A percentile compares a stretch with the other conserved stretches of the same genome.
These are phyloP conservation scores for Trichoderma harzianum DNA, from an alignment of 2,329 filamentous ascomycete species.

Conservation along the genomic window DNA sequence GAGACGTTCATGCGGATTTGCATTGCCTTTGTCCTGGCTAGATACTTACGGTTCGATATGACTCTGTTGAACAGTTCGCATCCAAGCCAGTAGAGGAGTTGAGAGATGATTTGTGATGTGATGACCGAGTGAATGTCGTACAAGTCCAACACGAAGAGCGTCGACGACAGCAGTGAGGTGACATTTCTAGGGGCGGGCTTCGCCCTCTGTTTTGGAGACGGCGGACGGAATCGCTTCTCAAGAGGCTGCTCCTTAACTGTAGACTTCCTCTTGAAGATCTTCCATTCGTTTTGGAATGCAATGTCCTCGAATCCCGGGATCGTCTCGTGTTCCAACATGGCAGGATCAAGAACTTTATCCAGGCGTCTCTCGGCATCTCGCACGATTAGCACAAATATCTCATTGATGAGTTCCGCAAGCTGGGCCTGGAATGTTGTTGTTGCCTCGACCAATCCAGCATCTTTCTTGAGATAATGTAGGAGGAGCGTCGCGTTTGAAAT, in stretches of 20 bases:
- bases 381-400: slow-evolving; percentile 97
- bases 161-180: slow-evolving; percentile 90
- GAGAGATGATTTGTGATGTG: slow-evolving; percentile 82
- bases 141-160: slow-evolving; percentile 93
- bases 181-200: slow-evolving; percentile 93
- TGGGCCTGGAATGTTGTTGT: slow-evolving; percentile 90
- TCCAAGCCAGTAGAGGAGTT: slow-evolving; percentile 93
- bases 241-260: slow-evolving; percentile 86
- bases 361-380: slow-evolving; percentile 91
- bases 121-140: slow-evolving; percentile 99
- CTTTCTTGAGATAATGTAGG: slow-evolving; percentile 96
- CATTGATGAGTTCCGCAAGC: slow-evolving; percentile 90
- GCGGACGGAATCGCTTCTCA: slow-evolving; percentile 87
- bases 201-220: slow-evolving; percentile 86
- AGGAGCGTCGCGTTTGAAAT: slow-evolving; percentile 94
- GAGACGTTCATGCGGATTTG: slow-evolving; percentile 99
- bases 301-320: slow-evolving; percentile 97
- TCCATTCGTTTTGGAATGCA: slow-evolving; percentile 97
- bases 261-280: slow-evolving; percentile 87
- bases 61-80: slow-evolving; percentile 97
- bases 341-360: slow-evolving; percentile 89
- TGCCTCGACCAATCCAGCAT: slow-evolving; percentile 72
- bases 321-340: slow-evolving; percentile 96
- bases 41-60: slow-evolving; percentile 92
- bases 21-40: slow-evolving; percentile 97